Evolutionary conservation across 148 eudicot species (phyloP).

Genomic region (Fagopyrum tataricum): DNA sequence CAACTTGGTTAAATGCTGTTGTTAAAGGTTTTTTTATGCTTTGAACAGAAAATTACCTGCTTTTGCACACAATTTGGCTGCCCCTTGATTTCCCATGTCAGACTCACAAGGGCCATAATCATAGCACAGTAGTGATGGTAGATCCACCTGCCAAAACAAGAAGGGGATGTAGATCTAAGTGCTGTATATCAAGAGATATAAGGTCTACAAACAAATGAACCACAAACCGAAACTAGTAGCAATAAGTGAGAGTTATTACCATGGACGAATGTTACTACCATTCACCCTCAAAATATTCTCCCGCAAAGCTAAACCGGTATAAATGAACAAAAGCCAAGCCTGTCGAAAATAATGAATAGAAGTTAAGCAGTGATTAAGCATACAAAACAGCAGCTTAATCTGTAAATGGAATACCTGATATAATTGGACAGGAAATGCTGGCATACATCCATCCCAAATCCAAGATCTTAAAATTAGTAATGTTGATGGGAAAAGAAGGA

Average conservation of each 20-base stretch:
- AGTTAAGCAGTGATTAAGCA: neutral
- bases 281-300: slow-evolving; percentile 91
- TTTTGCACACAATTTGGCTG: slow-evolving; percentile 74
- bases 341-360: slow-evolving; percentile 22
- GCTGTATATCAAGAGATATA: neutral
- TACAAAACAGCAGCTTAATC: slow-evolving; percentile 8
- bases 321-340: slow-evolving; percentile 93
- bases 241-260: slow-evolving; percentile 35
- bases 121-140: slow-evolving; percentile 94
- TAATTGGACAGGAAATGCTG: slow-evolving; percentile 90
- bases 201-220: neutral
- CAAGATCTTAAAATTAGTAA: slow-evolving; percentile 58
- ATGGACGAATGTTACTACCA: slow-evolving; percentile 96
- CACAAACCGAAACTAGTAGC: neutral
- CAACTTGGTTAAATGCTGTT: neutral
- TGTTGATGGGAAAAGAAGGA: slow-evolving; percentile 72
- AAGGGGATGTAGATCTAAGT: neutral
- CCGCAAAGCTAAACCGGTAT: slow-evolving; percentile 88
- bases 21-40: neutral
- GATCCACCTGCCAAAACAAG: slow-evolving; percentile 60
- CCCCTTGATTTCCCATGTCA: slow-evolving; percentile 94
- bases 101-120: slow-evolving; percentile 93
- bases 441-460: slow-evolving; percentile 86
- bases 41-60: slow-evolving; percentile 44
- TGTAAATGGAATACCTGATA: slow-evolving; percentile 50